phyloP scores from a whole-genome alignment of 768 basidiomycete genomes.

The Suillus fuscotomentosus region DNA sequence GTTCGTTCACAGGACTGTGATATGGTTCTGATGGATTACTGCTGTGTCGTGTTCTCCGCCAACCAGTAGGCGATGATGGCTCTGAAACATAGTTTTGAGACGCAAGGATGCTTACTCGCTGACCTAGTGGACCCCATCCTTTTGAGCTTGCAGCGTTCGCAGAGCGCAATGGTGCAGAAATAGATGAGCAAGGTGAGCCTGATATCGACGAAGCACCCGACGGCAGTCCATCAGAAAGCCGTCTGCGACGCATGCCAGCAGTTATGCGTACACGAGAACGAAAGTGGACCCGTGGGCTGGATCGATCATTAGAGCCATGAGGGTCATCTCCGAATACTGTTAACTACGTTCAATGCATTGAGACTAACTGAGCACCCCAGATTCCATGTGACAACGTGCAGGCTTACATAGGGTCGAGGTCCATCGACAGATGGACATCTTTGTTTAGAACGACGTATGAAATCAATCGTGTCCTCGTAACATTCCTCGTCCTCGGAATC shows the following conservation, averaged over 20 bases:
- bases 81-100: slow-evolving; percentile 10
- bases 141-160: slow-evolving; percentile 47
- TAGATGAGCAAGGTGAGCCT: slow-evolving; percentile 73
- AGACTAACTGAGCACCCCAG: not conserved
- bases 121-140: slow-evolving; percentile 62
- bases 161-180: slow-evolving; percentile 75
- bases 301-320: slow-evolving; percentile 9
- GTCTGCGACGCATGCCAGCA: slow-evolving; percentile 57
- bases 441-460: not conserved
- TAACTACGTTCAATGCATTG: not conserved
- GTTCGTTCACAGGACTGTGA: slow-evolving; percentile 31
- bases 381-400: not conserved
- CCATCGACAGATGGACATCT: not conserved
- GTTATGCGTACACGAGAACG: slow-evolving; percentile 77
- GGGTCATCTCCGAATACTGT: not conserved
- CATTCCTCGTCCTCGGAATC: slow-evolving; percentile 17
- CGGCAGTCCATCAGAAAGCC: slow-evolving; percentile 21
- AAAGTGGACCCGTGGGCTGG: slow-evolving; percentile 52
- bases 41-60: slow-evolving; percentile 12
- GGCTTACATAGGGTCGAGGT: slow-evolving; percentile 1
- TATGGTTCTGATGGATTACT: slow-evolving; percentile 1
- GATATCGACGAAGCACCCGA: slow-evolving; percentile 43
- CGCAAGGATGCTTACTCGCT: slow-evolving; percentile 43
- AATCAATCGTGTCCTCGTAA: slow-evolving; percentile 7
- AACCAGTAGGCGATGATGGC: slow-evolving; percentile 13